These are phyloP conservation scores for Chaetomium tenue DNA, from an alignment of 495 filamentous ascomycete species.

Conservation along the genomic window DNA sequence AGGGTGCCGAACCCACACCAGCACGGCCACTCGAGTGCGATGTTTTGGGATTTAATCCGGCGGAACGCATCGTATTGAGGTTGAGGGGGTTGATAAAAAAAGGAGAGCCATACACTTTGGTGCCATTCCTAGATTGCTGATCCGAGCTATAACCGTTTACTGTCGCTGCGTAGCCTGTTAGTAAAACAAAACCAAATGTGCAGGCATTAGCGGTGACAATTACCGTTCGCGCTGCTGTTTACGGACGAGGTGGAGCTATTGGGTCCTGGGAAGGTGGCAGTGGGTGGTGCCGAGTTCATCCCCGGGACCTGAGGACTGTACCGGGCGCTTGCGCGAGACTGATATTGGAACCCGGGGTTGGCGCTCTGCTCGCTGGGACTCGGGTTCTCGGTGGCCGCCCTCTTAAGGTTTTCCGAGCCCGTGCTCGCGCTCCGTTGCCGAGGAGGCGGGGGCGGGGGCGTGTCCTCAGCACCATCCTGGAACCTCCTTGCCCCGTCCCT, in stretches of 20 bases:
- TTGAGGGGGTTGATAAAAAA: slow-evolving; percentile 15
- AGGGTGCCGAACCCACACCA: slow-evolving; percentile 12
- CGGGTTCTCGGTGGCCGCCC: slow-evolving; percentile 21
- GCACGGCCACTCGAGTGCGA: slow-evolving; percentile 20
- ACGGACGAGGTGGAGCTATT: slow-evolving; percentile 23
- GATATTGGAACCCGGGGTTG: slow-evolving; percentile 25
- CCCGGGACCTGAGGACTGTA: slow-evolving; percentile 30
- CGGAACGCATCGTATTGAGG: background rate
- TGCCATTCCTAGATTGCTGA: slow-evolving; percentile 19
- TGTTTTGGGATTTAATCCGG: background rate
- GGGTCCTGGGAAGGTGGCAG: slow-evolving; percentile 18
- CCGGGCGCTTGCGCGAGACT: slow-evolving; percentile 31
- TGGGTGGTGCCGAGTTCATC: slow-evolving; percentile 22
- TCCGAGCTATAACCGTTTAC: slow-evolving; percentile 23
- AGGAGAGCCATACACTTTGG: slow-evolving; percentile 36
- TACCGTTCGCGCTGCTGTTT: slow-evolving; percentile 30
- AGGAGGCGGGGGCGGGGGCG: slow-evolving; percentile 20
- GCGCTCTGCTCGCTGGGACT: slow-evolving; percentile 8
- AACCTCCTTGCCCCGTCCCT: slow-evolving; percentile 26
- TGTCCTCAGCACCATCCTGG: slow-evolving; percentile 13
- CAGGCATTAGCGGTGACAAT: background rate
- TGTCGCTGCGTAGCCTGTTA: slow-evolving; percentile 24
- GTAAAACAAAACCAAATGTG: background rate
- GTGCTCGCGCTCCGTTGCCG: slow-evolving; percentile 38
- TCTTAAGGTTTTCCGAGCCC: slow-evolving; percentile 28